phyloP scores from a whole-genome alignment of 805 yeast species.

The Teunomyces pallodes region DNA sequence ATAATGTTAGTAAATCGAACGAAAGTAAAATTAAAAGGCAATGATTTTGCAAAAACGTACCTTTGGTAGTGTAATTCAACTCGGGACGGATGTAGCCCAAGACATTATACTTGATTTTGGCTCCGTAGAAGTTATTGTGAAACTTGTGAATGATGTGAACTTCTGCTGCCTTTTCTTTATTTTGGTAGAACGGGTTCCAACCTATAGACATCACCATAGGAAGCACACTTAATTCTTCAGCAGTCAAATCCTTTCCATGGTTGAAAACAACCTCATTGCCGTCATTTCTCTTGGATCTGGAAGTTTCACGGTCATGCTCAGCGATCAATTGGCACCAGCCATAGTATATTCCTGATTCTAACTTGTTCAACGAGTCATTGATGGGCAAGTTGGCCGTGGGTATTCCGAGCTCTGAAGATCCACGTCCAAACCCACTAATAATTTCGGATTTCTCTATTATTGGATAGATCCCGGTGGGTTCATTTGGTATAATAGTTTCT shows the following conservation, averaged over 20 bases:
- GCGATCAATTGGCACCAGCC: constrained; percentile 59
- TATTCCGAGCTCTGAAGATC: constrained; percentile 87
- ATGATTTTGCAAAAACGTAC: constrained; percentile 18
- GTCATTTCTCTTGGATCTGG: constrained; percentile 14
- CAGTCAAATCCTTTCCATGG: constrained; percentile 53
- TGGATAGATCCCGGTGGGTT: constrained; percentile 37
- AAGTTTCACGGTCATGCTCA: constrained; percentile 7
- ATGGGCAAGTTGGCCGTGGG: constrained; percentile 93
- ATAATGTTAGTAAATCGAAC: constrained; percentile 17
- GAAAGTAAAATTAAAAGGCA: not conserved
- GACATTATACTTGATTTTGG: constrained; percentile 61
- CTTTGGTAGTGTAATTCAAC: constrained; percentile 71
- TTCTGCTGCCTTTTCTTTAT: constrained; percentile 79
- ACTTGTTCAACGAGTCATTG: constrained; percentile 38
- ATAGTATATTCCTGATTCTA: constrained; percentile 82
- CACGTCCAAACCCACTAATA: constrained; percentile 90
- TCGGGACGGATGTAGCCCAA: constrained; percentile 93
- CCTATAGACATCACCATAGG: constrained; percentile 97
- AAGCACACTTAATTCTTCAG: constrained; percentile 44
- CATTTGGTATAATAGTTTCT: constrained; percentile 37
- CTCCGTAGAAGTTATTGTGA: constrained; percentile 73
- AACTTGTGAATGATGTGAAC: constrained; percentile 82
- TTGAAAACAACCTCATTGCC: constrained; percentile 45
- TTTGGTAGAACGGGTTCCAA: constrained; percentile 88
- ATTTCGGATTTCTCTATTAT: constrained; percentile 45